These are phyloP conservation scores for Auxenochlorella pyrenoidosa DNA, from an alignment of 139 green algal genomes.

Conservation along the genomic window DNA sequence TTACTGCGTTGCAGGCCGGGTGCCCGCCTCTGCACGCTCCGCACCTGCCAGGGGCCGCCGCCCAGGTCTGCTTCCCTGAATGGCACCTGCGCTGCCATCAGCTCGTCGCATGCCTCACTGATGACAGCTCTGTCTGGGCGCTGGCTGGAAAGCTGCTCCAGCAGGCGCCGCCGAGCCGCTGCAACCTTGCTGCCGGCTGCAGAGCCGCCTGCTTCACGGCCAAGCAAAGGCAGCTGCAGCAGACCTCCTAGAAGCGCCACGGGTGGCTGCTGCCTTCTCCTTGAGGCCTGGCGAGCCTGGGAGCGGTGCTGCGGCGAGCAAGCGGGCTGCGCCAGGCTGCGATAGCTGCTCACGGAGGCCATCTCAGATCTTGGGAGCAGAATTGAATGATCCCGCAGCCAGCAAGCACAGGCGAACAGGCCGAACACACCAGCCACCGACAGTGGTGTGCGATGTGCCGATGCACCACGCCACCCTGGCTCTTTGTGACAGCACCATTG, in stretches of 20 bases:
- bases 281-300: no score
- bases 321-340: no score
- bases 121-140: not conserved
- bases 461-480: no score
- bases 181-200: not conserved
- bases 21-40: not conserved
- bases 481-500: no score
- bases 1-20: no score
- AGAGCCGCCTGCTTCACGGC: not conserved
- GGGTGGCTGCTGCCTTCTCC: not conserved
- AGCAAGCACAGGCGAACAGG: no score
- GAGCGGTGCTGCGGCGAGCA: no score
- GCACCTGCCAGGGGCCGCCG: conserved; percentile 3
- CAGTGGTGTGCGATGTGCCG: no score
- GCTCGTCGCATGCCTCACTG: not conserved
- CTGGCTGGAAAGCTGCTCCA: not conserved
- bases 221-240: not conserved
- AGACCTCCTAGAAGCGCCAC: not conserved
- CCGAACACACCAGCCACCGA: no score
- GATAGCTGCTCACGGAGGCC: no score
- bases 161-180: not conserved
- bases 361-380: no score
- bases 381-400: no score
- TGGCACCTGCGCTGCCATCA: conserved; percentile 7
- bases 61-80: conserved; percentile 15